Evolutionary conservation across 1,284 basidiomycete genomes (phyloP).

Genomic region (Melampsora allii-populina): DNA sequence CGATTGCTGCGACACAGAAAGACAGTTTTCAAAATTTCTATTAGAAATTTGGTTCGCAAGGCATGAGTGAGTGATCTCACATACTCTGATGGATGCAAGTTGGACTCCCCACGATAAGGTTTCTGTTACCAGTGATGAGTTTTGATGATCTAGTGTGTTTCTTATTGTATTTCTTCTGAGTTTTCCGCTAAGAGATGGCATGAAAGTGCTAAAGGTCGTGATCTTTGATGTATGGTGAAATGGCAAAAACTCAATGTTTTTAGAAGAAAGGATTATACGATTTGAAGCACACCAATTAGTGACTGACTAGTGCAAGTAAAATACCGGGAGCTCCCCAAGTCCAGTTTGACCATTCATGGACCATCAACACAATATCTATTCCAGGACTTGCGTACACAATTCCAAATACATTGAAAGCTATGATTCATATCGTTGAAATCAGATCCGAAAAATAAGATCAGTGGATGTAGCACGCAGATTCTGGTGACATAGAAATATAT

Average conservation of each 20-base stretch:
- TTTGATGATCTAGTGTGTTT: no score
- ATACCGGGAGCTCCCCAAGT: not conserved
- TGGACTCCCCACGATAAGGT: no score
- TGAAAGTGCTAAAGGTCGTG: not conserved
- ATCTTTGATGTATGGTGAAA: not conserved
- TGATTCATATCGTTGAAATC: not conserved
- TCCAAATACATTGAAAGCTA: constrained; percentile 1
- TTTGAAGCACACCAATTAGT: not conserved
- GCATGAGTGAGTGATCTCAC: not conserved
- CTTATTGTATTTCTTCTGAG: not conserved
- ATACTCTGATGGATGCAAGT: not conserved
- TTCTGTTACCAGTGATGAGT: no score
- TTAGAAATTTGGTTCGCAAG: not conserved
- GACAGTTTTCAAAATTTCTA: not conserved
- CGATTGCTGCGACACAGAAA: not conserved
- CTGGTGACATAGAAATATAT: not conserved
- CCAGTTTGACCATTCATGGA: not conserved
- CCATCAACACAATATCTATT: not conserved
- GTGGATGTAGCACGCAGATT: not conserved
- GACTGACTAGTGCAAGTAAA: not conserved
- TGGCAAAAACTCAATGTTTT: not conserved
- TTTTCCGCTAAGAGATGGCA: not conserved
- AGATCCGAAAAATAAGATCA: not conserved
- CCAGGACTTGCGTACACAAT: not conserved
- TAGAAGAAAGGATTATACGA: not conserved